Evolutionary conservation across 2,329 filamentous ascomycete genomes (phyloP).

Genomic region (Fusarium virguliforme): DNA sequence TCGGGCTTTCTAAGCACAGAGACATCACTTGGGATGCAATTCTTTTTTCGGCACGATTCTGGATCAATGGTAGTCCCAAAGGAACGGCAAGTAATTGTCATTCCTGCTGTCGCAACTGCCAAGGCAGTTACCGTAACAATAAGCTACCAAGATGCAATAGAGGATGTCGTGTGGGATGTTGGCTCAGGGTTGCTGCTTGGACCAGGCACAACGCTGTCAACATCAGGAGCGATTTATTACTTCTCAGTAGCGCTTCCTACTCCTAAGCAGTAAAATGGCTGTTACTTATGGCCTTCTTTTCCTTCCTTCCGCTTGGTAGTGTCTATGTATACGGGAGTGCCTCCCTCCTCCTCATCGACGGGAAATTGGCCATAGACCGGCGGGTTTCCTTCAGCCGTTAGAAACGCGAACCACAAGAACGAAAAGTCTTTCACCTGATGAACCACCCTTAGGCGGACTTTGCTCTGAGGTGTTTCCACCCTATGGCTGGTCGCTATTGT

Average conservation of each 20-base stretch:
- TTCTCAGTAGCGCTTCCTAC: background rate
- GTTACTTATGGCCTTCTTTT: too few species aligned
- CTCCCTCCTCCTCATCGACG: too few species aligned
- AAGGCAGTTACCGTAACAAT: conserved; percentile 4
- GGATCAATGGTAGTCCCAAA: background rate
- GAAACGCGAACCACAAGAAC: too few species aligned
- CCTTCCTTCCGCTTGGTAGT: too few species aligned
- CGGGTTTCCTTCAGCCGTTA: too few species aligned
- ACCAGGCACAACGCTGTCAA: background rate
- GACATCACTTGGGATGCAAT: background rate
- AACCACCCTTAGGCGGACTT: too few species aligned
- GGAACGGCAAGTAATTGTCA: conserved; percentile 13
- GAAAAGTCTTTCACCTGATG: too few species aligned
- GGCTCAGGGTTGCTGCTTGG: conserved; percentile 9
- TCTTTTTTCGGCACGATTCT: conserved; percentile 6
- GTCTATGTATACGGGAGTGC: too few species aligned
- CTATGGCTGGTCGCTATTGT: too few species aligned
- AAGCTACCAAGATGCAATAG: background rate
- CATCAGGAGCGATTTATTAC: conserved; percentile 13
- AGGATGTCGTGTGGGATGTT: conserved; percentile 7
- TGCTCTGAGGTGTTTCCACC: too few species aligned
- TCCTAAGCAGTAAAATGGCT: too few species aligned
- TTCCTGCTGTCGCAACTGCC: background rate
- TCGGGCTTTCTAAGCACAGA: conserved; percentile 1
- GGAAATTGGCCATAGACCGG: too few species aligned